Conservation (phyloP, 1,284 basidiomycete species). For the Cryptococcus neoformans region DNA sequence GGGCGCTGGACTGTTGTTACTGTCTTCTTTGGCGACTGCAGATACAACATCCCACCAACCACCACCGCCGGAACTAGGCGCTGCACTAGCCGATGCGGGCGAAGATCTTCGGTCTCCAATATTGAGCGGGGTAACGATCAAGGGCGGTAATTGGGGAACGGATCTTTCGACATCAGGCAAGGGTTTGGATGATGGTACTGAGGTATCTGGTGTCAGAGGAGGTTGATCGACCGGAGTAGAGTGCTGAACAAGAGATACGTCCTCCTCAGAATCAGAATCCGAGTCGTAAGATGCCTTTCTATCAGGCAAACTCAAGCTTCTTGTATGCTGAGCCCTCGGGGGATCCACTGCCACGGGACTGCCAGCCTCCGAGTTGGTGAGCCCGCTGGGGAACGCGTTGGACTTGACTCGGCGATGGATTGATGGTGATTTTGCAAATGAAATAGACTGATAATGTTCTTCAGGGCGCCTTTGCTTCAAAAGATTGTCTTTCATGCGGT, state of each 20-base stretch:
- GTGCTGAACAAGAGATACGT: conserved; percentile 1
- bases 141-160: conserved; percentile 11
- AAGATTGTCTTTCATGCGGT: conserved; percentile 14
- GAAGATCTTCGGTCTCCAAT: conserved; percentile 6
- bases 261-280: conserved; percentile 14
- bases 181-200: background rate
- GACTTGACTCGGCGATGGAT: conserved; percentile 33
- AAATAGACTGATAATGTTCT: background rate
- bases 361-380: background rate
- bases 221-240: background rate
- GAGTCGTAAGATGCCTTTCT: conserved; percentile 16
- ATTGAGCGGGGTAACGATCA: conserved; percentile 14
- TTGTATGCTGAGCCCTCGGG: conserved; percentile 19
- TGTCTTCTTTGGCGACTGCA: conserved; percentile 14
- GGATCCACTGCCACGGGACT: background rate
- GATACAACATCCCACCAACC: conserved; percentile 44
- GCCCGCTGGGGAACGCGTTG: conserved; percentile 11
- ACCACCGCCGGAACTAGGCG: conserved; percentile 1
- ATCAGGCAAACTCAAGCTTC: conserved; percentile 35
- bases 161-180: conserved; percentile 5
- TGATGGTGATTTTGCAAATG: conserved; percentile 9
- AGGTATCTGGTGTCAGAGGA: background rate
- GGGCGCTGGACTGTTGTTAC: conserved; percentile 13
- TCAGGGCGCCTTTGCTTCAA: no score
- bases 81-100: conserved; percentile 1